Conservation (phyloP, 2,329 filamentous ascomycete genomes). For the Claviceps arundinis region DNA sequence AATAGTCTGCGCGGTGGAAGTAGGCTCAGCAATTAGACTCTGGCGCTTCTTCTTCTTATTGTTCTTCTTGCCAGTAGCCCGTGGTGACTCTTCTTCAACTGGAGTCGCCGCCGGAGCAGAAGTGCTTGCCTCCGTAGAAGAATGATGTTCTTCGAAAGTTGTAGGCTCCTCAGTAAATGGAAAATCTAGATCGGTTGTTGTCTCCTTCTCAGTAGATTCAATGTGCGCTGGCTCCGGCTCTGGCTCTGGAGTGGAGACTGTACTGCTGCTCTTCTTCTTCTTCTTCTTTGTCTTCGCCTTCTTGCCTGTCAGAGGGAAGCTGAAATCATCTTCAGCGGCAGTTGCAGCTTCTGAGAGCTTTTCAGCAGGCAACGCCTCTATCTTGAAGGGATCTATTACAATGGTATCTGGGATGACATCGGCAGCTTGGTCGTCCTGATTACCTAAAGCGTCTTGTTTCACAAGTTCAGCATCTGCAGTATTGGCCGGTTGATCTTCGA, state of each 20-base stretch:
- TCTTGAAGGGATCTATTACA: background rate
- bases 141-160: background rate
- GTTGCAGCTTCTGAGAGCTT: constrained; percentile 1
- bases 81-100: constrained; percentile 1
- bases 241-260: background rate
- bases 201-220: background rate
- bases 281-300: constrained; percentile 20
- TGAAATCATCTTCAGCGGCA: constrained; percentile 10
- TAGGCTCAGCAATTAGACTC: constrained; percentile 1
- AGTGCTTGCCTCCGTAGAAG: background rate
- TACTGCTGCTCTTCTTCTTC: constrained; percentile 19
- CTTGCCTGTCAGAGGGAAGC: constrained; percentile 9
- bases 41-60: constrained; percentile 10
- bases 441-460: background rate
- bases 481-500: background rate
- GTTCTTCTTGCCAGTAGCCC: constrained; percentile 7
- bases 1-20: background rate
- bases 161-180: constrained; percentile 3
- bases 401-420: background rate
- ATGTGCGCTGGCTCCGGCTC: constrained; percentile 3
- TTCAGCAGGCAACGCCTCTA: background rate
- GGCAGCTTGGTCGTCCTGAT: background rate
- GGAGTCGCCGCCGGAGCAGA: background rate
- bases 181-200: background rate
- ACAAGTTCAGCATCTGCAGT: background rate